Conservation (phyloP, 345 rosid species). For the Geranium rotundifolium region DNA sequence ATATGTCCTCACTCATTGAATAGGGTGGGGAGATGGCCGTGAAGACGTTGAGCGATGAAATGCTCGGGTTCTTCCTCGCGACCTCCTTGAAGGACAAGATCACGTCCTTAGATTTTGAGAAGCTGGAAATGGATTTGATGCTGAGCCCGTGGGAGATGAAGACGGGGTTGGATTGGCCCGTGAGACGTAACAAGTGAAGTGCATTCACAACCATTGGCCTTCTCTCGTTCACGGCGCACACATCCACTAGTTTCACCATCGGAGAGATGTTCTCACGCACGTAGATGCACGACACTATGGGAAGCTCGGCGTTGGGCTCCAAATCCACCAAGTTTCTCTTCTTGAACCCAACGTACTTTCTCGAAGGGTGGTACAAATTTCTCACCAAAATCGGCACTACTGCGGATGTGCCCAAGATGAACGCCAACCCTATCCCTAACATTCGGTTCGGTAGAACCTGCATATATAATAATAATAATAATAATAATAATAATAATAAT, state of each 20-base stretch:
- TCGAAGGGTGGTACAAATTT: not conserved
- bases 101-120: constrained; percentile 7
- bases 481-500: too few species aligned
- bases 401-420: not conserved
- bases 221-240: constrained; percentile 6
- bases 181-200: constrained; percentile 19
- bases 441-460: not conserved
- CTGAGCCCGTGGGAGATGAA: constrained; percentile 20
- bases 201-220: constrained; percentile 11
- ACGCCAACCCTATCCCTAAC: not conserved
- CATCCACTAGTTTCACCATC: constrained; percentile 9
- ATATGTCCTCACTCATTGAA: constrained; percentile 18
- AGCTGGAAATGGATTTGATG: not conserved
- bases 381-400: constrained; percentile 2
- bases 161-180: constrained; percentile 16
- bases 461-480: not conserved
- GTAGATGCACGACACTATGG: constrained; percentile 30
- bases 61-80: too few species aligned
- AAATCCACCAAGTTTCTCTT: constrained; percentile 18
- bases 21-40: constrained; percentile 17
- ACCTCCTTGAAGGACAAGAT: too few species aligned
- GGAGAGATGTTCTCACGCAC: constrained; percentile 22
- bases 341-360: constrained; percentile 14
- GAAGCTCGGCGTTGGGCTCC: constrained; percentile 18
- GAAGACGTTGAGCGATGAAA: constrained; percentile 13